A percentile compares a stretch with the other conserved stretches of the same genome.
These are phyloP conservation scores for Arthrocladium fulminans DNA, from an alignment of 2,329 filamentous ascomycete genomes.

Conservation along the genomic window DNA sequence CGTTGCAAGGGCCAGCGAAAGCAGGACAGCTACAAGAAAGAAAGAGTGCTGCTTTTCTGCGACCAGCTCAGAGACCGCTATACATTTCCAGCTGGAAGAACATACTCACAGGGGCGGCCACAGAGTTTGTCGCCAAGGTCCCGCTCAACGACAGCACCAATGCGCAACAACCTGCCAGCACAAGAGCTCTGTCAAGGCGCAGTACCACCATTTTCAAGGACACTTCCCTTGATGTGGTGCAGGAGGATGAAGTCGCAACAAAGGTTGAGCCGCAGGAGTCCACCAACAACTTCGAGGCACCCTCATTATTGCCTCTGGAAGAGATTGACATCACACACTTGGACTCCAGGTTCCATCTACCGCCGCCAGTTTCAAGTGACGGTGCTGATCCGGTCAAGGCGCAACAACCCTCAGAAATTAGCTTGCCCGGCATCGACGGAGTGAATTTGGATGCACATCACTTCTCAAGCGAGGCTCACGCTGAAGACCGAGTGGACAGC, in stretches of 20 bases:
- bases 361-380: constrained; percentile 1
- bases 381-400: constrained; percentile 1
- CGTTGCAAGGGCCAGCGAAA: constrained; percentile 28
- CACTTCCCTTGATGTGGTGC: constrained; percentile 27
- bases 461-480: constrained; percentile 15
- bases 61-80: constrained; percentile 55
- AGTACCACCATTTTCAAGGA: constrained; percentile 49
- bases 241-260: constrained; percentile 18
- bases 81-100: constrained; percentile 33
- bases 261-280: constrained; percentile 17
- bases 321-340: constrained; percentile 7
- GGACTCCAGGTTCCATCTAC: not conserved
- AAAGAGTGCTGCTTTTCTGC: constrained; percentile 41
- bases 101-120: constrained; percentile 27
- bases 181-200: constrained; percentile 43
- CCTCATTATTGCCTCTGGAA: not conserved
- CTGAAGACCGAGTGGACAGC: constrained; percentile 1
- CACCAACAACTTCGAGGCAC: constrained; percentile 10
- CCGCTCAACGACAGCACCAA: constrained; percentile 20
- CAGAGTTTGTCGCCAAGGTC: constrained; percentile 10
- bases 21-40: constrained; percentile 28
- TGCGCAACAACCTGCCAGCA: constrained; percentile 26
- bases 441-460: constrained; percentile 14
- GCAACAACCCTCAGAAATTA: constrained; percentile 16
- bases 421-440: constrained; percentile 19